phyloP scores from a whole-genome alignment of 768 basidiomycete genomes.

The Leccinum variicolor region DNA sequence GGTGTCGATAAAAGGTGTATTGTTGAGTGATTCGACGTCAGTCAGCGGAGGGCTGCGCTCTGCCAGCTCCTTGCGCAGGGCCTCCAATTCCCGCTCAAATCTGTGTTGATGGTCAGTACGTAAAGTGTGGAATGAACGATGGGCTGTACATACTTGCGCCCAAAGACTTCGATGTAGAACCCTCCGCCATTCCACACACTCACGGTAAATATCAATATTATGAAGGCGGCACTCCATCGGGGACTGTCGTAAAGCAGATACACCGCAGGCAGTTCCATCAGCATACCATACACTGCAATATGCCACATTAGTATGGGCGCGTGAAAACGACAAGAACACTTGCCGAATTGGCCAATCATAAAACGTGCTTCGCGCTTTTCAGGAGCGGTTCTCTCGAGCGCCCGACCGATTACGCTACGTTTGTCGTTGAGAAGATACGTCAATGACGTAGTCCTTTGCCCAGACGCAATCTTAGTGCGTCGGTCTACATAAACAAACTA shows the following conservation, averaged over 20 bases:
- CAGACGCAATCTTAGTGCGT: conserved; percentile 85
- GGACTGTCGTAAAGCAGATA: conserved; percentile 80
- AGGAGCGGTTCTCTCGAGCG: conserved; percentile 56
- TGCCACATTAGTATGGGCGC: conserved; percentile 1
- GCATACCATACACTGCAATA: conserved; percentile 67
- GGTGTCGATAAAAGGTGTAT: conserved; percentile 32
- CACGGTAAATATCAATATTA: conserved; percentile 77
- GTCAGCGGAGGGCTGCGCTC: conserved; percentile 55
- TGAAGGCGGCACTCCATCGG: conserved; percentile 72
- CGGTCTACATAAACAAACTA: conserved; percentile 87
- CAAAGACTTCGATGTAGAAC: conserved; percentile 96
- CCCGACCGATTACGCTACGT: conserved; percentile 74
- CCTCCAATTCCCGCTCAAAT: conserved; percentile 91
- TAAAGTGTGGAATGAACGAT: background rate
- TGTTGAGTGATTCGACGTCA: conserved; percentile 38
- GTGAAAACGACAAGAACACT: conserved; percentile 22
- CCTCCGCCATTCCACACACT: conserved; percentile 96
- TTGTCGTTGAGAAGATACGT: conserved; percentile 87
- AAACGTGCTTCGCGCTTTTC: conserved; percentile 68
- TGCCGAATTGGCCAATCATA: conserved; percentile 82
- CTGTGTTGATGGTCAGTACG: conserved; percentile 36
- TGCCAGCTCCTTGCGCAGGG: conserved; percentile 85
- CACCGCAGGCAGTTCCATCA: conserved; percentile 85
- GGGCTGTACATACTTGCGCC: conserved; percentile 73
- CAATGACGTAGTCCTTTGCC: conserved; percentile 88